Conservation (phyloP, 2,329 filamentous ascomycete genomes). For the Fusarium papillatum region DNA sequence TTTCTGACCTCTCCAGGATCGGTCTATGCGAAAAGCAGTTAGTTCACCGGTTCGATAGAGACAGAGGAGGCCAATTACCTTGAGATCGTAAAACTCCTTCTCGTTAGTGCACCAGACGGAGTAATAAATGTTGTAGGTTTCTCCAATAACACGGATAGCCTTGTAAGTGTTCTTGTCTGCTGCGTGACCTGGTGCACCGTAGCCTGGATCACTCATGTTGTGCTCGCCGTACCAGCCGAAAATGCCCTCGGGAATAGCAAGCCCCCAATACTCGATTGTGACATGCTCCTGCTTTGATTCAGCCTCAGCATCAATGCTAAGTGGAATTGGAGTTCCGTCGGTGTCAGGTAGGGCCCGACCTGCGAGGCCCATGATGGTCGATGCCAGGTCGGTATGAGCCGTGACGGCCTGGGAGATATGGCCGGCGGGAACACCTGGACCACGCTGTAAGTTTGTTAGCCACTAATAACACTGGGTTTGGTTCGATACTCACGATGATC, state of each 20-base stretch:
- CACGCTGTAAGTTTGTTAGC: not conserved
- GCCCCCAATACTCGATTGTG: not conserved
- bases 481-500: not conserved
- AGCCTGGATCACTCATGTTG: constrained; percentile 1
- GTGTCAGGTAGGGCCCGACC: not conserved
- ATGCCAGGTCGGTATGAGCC: not conserved
- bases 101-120: not conserved
- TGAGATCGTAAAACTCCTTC: not conserved
- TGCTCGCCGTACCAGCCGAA: not conserved
- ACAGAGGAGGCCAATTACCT: not conserved
- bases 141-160: not conserved
- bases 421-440: not conserved
- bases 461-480: no score
- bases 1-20: not conserved
- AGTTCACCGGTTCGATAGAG: not conserved
- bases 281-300: not conserved
- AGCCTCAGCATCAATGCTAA: not conserved
- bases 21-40: not conserved
- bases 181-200: not conserved
- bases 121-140: not conserved
- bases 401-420: not conserved
- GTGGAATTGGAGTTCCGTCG: not conserved
- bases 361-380: not conserved
- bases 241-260: not conserved
- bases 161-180: not conserved